Evolutionary conservation across 345 rosid genomes (phyloP).

Genomic region (Cardamine resedifolia): DNA sequence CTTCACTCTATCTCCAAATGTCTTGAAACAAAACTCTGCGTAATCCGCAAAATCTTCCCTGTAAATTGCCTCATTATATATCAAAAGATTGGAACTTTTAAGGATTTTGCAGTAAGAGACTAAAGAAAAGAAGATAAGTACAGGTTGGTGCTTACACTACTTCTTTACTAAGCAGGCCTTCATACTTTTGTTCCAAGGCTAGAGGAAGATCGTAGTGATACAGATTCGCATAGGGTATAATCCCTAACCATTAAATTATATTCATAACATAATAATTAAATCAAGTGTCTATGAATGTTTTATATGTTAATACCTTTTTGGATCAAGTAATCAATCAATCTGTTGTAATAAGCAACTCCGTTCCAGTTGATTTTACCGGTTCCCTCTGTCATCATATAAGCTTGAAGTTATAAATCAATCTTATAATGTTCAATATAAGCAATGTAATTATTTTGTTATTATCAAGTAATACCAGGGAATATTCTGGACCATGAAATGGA

Average conservation of each 20-base stretch:
- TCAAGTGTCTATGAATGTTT: neutral
- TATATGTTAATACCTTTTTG: slow-evolving; percentile 46
- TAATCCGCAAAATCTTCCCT: slow-evolving; percentile 89
- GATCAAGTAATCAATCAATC: slow-evolving; percentile 73
- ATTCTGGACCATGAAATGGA: slow-evolving; percentile 99
- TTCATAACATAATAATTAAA: neutral
- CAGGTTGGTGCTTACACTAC: slow-evolving; percentile 60
- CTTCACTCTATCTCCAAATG: slow-evolving; percentile 92
- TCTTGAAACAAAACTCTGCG: slow-evolving; percentile 89
- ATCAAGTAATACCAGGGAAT: slow-evolving; percentile 63
- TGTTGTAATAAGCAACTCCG: slow-evolving; percentile 92
- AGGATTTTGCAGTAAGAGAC: slow-evolving; percentile 3
- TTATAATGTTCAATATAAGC: neutral
- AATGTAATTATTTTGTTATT: neutral
- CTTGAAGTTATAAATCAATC: neutral
- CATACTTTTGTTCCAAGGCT: slow-evolving; percentile 76
- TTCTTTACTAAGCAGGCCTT: slow-evolving; percentile 60
- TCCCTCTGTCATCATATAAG: slow-evolving; percentile 58
- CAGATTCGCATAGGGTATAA: slow-evolving; percentile 87
- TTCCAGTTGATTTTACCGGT: slow-evolving; percentile 79
- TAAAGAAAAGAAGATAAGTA: neutral
- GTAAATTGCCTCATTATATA: slow-evolving; percentile 1
- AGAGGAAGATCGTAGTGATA: slow-evolving; percentile 91
- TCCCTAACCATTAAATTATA: slow-evolving; percentile 46
- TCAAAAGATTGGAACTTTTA: neutral